Evolutionary conservation across 176 grass and related monocot genomes (phyloP), one percentile per base, ranked within the genome.

Genomic region (Microstegium vimineum): DNA sequence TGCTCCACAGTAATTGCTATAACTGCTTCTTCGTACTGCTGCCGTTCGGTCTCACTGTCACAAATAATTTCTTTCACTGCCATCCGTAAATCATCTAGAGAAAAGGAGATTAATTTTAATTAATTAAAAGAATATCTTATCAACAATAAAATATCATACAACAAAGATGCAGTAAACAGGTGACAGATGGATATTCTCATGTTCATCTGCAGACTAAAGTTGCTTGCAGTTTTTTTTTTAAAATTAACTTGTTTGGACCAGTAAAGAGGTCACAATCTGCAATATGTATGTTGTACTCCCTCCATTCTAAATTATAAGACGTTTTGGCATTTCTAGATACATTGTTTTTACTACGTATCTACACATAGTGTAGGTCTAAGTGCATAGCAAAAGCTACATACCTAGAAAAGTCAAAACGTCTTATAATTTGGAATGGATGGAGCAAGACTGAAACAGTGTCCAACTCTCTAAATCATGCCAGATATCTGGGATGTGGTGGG

Each of bases 11-110:
- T 95, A 78, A 98, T 98, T 59, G 93, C 90, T 61, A 98, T 84
- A 65, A 98, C 38, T 40, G 93, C 93, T 89, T 93, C 90, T 84
- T 91, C 87, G 32, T 98, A 93, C 40, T 98, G 86, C 40, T 69
- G 52, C 33, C 87, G 71, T 61, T 95, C 90, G 0, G 89, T 81
- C 20, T 78, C 83, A 18, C 70, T 85, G 56, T 98, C 96, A 36
- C 96, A 98, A 80, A 95, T 91, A 23, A 98, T 83, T 86, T 98
- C 90, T 91, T 98, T 95, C 45, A 98, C 93, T 54, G 93, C 93
- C 89, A 95, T 88, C 76, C 93, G 79, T 40, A 95, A 81, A 84
- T 98, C 90, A 85, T 98, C 96, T 98, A 84, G 33, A 18, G 0
- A 51, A 40, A 49, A 36, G 17, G n/a, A 65, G 34, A 2, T 22